These are phyloP conservation scores for Pholiota molesta DNA, from an alignment of 768 basidiomycete genomes.

Conservation along the genomic window DNA sequence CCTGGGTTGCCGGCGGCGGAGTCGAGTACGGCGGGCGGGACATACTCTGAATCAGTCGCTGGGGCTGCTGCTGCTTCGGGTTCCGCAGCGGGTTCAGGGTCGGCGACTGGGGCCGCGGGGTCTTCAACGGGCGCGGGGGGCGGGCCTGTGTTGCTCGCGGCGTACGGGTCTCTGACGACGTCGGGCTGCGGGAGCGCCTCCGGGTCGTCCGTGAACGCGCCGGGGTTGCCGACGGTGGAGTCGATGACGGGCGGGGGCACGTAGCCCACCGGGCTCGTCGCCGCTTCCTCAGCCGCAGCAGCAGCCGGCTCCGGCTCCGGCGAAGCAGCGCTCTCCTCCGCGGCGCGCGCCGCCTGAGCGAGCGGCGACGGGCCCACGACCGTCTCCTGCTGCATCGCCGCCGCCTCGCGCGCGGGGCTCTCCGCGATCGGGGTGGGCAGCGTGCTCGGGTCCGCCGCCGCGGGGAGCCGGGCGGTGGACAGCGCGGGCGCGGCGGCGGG, in stretches of 20 bases:
- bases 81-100: slow-evolving; percentile 32
- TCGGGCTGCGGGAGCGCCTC: slow-evolving; percentile 43
- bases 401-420: slow-evolving; percentile 64
- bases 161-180: slow-evolving; percentile 33
- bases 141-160: slow-evolving; percentile 13
- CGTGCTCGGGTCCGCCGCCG: slow-evolving; percentile 16
- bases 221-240: slow-evolving; percentile 44
- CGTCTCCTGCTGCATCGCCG: slow-evolving; percentile 27
- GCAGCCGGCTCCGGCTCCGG: slow-evolving; percentile 10
- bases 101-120: not conserved
- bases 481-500: slow-evolving; percentile 19
- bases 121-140: slow-evolving; percentile 11
- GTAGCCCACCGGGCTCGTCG: slow-evolving; percentile 33
- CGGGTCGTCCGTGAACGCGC: slow-evolving; percentile 55
- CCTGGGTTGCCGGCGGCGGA: slow-evolving; percentile 45
- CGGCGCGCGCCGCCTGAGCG: slow-evolving; percentile 22
- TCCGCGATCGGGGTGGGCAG: slow-evolving; percentile 70
- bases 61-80: slow-evolving; percentile 22
- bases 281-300: slow-evolving; percentile 15
- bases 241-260: slow-evolving; percentile 43
- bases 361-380: slow-evolving; percentile 45
- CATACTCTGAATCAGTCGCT: slow-evolving; percentile 18
- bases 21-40: slow-evolving; percentile 42
- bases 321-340: no score
- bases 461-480: not conserved